Percentiles rank a stretch among this genome's conserved stretches.
Evolutionary conservation across 148 eudicot species (phyloP).

Genomic region (Beta vulgaris): DNA sequence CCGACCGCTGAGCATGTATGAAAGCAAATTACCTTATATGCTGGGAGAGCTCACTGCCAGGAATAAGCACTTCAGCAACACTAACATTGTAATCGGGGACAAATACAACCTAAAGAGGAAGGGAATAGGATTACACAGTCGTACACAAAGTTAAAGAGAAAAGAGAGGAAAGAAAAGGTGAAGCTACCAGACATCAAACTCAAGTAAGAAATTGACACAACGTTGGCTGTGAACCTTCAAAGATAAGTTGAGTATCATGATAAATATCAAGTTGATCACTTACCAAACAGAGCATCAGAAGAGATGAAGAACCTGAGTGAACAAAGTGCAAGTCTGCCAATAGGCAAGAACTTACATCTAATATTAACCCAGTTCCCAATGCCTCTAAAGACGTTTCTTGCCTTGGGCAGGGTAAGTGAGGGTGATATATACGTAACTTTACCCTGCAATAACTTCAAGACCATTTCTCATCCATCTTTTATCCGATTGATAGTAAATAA

Average conservation of each 20-base stretch:
- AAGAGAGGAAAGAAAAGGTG: slow-evolving; percentile 13
- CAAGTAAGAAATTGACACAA: neutral
- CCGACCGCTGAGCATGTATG: neutral
- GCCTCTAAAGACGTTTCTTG: neutral
- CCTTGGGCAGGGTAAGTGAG: neutral
- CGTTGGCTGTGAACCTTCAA: neutral
- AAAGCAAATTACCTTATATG: slow-evolving; percentile 71
- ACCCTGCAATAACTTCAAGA: neutral
- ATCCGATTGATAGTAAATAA: too few relatives aligned
- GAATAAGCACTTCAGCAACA: slow-evolving; percentile 92
- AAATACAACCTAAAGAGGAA: slow-evolving; percentile 64
- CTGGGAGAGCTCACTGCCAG: slow-evolving; percentile 93
- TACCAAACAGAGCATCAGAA: neutral
- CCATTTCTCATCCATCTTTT: neutral
- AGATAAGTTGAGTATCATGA: neutral
- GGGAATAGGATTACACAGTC: slow-evolving; percentile 15
- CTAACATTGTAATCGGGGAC: slow-evolving; percentile 98
- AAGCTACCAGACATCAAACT: neutral
- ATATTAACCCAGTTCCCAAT: neutral
- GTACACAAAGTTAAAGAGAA: slow-evolving; percentile 1
- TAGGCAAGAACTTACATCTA: neutral
- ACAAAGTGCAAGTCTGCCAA: neutral
- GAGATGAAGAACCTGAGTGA: neutral
- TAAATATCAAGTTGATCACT: slow-evolving; percentile 8
- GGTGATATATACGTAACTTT: neutral